These are phyloP conservation scores for Miscanthus lutarioriparius DNA, from an alignment of 176 grass and related monocot genomes.

Conservation along the genomic window DNA sequence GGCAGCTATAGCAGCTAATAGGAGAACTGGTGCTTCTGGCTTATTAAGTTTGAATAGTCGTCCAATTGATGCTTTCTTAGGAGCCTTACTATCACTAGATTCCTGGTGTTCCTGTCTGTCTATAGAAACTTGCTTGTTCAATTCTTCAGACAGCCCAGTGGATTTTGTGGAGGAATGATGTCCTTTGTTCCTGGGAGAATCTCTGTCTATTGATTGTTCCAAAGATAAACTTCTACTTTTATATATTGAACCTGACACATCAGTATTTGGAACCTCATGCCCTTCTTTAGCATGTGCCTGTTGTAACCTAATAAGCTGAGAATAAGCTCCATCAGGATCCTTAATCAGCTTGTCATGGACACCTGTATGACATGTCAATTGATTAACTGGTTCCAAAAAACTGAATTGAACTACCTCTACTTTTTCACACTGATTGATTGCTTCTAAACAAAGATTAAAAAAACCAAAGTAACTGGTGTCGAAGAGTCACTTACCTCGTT, in stretches of 20 bases:
- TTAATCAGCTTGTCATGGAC: conserved; percentile 65
- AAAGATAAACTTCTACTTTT: conserved; percentile 33
- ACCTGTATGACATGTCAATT: conserved; percentile 47
- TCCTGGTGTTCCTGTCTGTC: conserved; percentile 12
- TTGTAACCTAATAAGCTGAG: conserved; percentile 65
- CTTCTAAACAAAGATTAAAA: neutral
- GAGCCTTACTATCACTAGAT: conserved; percentile 16
- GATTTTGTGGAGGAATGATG: conserved; percentile 27
- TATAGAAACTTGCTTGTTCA: conserved; percentile 1
- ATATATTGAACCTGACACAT: conserved; percentile 13
- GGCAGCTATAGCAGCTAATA: conserved; percentile 59
- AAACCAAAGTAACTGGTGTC: neutral
- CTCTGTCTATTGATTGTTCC: conserved; percentile 28
- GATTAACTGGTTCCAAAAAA: neutral
- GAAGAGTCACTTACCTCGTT: conserved; percentile 53
- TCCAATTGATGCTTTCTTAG: conserved; percentile 41
- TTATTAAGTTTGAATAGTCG: conserved; percentile 68
- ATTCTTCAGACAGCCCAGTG: conserved; percentile 21
- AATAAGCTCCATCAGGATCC: conserved; percentile 68
- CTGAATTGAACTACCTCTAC: conserved; percentile 13
- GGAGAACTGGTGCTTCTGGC: conserved; percentile 62
- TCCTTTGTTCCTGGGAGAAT: conserved; percentile 45
- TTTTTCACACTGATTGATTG: conserved; percentile 30
- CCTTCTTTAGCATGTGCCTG: conserved; percentile 36
- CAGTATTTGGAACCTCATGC: conserved; percentile 9